Percentiles rank a stretch among this genome's conserved stretches.
These are phyloP conservation scores for Casuarina glauca DNA, from an alignment of 306 rosid species.

Conservation along the genomic window DNA sequence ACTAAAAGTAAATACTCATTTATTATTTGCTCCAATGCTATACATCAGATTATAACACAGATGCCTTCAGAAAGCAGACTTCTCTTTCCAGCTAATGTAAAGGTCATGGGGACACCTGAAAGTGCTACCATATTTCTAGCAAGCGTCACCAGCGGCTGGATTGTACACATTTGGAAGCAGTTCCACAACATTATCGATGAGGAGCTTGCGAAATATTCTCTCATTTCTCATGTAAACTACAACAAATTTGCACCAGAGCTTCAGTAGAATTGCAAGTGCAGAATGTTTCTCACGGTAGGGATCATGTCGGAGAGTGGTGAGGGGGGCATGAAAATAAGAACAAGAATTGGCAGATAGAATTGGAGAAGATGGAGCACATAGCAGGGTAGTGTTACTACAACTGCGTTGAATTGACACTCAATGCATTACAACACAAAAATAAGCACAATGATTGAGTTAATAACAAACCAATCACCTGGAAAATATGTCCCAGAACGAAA, in stretches of 20 bases:
- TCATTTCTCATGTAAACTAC: constrained; percentile 75
- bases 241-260: constrained; percentile 19
- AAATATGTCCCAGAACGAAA: no score
- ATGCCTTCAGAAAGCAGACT: constrained; percentile 41
- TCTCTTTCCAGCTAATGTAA: constrained; percentile 87
- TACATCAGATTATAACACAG: neutral
- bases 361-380: no score
- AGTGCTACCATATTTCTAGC: constrained; percentile 95
- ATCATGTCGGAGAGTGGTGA: no score
- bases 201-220: constrained; percentile 79
- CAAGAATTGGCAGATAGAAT: no score
- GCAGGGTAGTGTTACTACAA: no score
- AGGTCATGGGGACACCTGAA: constrained; percentile 92
- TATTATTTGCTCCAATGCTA: constrained; percentile 28
- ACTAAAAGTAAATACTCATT: constrained; percentile 43
- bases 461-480: no score
- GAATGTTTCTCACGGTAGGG: no score
- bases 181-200: constrained; percentile 88
- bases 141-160: constrained; percentile 96
- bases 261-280: neutral
- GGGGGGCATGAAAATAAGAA: no score
- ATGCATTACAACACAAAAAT: no score
- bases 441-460: no score
- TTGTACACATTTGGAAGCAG: constrained; percentile 91
- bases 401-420: no score